Base-by-base conservation (phyloP, 2,329 filamentous ascomycete species). In the Mycosphaerella arachidis region DNA sequence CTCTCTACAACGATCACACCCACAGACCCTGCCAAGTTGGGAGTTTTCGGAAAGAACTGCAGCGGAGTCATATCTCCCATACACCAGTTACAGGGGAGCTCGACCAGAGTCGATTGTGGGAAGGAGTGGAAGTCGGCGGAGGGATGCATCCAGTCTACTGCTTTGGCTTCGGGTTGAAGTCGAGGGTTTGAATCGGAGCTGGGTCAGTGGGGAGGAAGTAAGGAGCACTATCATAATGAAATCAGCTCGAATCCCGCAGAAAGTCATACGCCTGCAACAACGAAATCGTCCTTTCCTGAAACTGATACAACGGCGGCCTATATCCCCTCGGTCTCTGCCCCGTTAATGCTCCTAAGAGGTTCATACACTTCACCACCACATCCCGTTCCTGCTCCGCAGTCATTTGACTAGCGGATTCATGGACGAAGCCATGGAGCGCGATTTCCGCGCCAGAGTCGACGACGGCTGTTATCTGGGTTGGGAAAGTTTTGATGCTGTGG, bases 401-500 rank as follows among this genome's bases (percentile, higher is more conserved):
- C 69, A 83, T 70, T 63, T 80, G 77, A 1, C 69, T 67, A 0
- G 77, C 74, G 45, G 75, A 75, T 59, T 82, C 80, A 61, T 82
- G 79, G n/a, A 74, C 74, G 63, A 81, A 81, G 10, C 78, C 79
- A 63, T 81, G 79, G 0, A 81, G 68, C 0, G 76, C 82, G 50
- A 85, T 79, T 64, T 85, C 82, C 5, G 77, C 78, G 6, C 83
- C 82, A 33, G 78, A 80, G 4, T 79, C 75, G 2, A 83, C 71
- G 24, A 86, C 81, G 50, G 75, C 73, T 54, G 74, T 71, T 2
- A 81, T 80, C 57, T 84, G 76, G 1, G 73, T 69, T 0, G 82
- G 82, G 62, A 86, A 86, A 9, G 78, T 83, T 63, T 86, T 83
- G 54, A 83, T 76, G 0, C 78, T 82, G 71, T 86, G 83, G 51